Base-by-base conservation (phyloP, 345 rosid species). In the Arabidopsis thaliana region DNA sequence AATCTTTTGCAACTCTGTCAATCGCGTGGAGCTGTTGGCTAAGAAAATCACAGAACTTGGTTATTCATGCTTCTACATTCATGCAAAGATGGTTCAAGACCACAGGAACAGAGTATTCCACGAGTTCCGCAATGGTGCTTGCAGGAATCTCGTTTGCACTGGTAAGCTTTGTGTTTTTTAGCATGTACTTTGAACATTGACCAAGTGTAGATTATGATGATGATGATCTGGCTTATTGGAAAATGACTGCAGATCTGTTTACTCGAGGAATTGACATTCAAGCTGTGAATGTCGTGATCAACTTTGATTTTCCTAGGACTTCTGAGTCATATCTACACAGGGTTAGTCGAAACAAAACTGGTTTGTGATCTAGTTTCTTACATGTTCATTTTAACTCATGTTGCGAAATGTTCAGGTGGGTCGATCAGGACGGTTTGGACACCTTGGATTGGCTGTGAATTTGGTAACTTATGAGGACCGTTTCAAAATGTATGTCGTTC, bases 1-100 rank as follows among this genome's bases (percentile, higher is more conserved):
- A 79, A 96, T 93, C 77, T 96, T 96, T 80, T 96, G 99, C 87
- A 96, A 96, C 76, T 96, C 99, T 28, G 99, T 93, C 61, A 93
- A 93, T 83, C 97, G 99, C 12, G 98, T 96, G 48, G 99, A 96
- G 69, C 78, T 96, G 59, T 73, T 96, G 85, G 99, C 98, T 71
- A 96, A 96, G 90, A 96, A 96, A 88, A 96, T 96, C 70, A 96
- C 99, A 45, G 99, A 96, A 72, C 99, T 93, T 79, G 99, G 99
- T 41, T 96, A 96, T 83, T 96, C 99, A 50, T 96, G 99, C 75
- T 96, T 96, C 76, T 96, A 96, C 75, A 96, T 96, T 53, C 99
- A 93, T 71, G 98, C 99, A 0, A 96, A 93, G 87, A 96, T 93
- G 99, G 86, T 96, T 83, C 99, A 96, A 84, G 98, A 93, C 77